Percentiles rank a stretch among this genome's conserved stretches.
These are phyloP conservation scores for Scleroderma bovista DNA, from an alignment of 768 basidiomycete genomes.

Conservation along the genomic window DNA sequence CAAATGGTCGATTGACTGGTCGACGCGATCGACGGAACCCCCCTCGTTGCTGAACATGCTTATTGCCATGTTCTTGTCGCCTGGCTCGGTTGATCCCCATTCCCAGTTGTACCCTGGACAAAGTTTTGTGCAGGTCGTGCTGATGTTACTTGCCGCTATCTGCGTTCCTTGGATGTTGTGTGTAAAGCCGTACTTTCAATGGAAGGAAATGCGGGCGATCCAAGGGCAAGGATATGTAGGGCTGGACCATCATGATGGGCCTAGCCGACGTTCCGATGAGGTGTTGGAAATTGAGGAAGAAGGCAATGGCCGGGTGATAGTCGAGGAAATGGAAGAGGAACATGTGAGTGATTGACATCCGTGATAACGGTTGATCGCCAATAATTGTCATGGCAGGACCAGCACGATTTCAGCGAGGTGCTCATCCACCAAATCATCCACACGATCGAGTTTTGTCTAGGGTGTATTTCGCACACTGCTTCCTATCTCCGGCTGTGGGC, in stretches of 20 bases:
- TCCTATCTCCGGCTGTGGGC: constrained; percentile 96
- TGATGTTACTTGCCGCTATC: constrained; percentile 72
- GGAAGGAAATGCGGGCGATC: constrained; percentile 83
- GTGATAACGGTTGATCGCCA: constrained; percentile 3
- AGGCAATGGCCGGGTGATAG: constrained; percentile 66
- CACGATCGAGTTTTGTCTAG: constrained; percentile 98
- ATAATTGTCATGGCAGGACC: constrained; percentile 44
- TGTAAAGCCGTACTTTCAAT: constrained; percentile 86
- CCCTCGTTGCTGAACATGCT: constrained; percentile 94
- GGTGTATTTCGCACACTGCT: constrained; percentile 97
- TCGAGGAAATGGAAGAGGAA: constrained; percentile 65
- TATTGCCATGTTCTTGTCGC: constrained; percentile 92
- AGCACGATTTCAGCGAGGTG: constrained; percentile 91
- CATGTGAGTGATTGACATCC: constrained; percentile 48
- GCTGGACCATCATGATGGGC: constrained; percentile 52
- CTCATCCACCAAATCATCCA: constrained; percentile 98
- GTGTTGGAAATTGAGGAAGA: constrained; percentile 75
- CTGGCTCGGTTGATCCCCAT: constrained; percentile 66
- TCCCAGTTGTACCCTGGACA: constrained; percentile 85
- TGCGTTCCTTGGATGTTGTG: constrained; percentile 96
- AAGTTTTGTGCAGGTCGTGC: constrained; percentile 69
- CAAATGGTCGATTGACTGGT: constrained; percentile 97
- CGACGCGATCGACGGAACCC: constrained; percentile 55
- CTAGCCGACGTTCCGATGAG: constrained; percentile 52
- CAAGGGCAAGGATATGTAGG: constrained; percentile 82